Base-by-base conservation (phyloP, 148 eudicot species). In the Chenopodium quinoa region DNA sequence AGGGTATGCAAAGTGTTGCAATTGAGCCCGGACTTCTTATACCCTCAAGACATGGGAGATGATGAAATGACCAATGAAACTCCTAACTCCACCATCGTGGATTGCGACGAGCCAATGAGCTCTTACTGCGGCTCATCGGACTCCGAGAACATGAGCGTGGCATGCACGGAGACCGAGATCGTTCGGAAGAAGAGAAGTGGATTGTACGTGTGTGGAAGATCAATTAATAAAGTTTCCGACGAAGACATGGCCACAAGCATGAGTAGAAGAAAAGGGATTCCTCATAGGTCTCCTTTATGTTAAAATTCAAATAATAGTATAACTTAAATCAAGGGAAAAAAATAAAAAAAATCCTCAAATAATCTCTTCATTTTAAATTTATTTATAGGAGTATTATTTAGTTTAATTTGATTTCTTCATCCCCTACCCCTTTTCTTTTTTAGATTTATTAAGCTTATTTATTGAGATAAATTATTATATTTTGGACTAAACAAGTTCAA, bases 201-300 rank as follows among this genome's bases (percentile, higher is more conserved):
- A 0, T 32, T 91, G 10, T 91, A 89, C 79, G 77, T 92, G 23
- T 95, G 93, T 77, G 92, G 96, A 84, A 86, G 96, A 81, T 88
- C 91, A 70, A 73, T 85, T 78, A 90, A 37, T 76, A 81, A 84
- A 79, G 88, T 91, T 31, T 85, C 90, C 12, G 94, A 93, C n/a
- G 92, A 95, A 69, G 97, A 92, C 85, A 93, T 95, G 92, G 94
- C 97, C 44, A 88, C 93, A 52, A 91, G 97, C 89, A 93, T 93
- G 86, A 95, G 89, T 83, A 88, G 99, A 89, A 91, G 97, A 87
- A 95, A 95, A 89, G 89, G 99, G 65, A 86, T 92, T 78, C 99
- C 99, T 29, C 99, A 90, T 80, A 90, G 99, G 83, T 95, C 97
- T 76, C 98, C 98, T 56, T 80, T 95, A 75, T 95, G 97, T 79